Evolutionary conservation across 306 rosid genomes (phyloP), one percentile per base, ranked within the genome.

Genomic region (Purshia tridentata): DNA sequence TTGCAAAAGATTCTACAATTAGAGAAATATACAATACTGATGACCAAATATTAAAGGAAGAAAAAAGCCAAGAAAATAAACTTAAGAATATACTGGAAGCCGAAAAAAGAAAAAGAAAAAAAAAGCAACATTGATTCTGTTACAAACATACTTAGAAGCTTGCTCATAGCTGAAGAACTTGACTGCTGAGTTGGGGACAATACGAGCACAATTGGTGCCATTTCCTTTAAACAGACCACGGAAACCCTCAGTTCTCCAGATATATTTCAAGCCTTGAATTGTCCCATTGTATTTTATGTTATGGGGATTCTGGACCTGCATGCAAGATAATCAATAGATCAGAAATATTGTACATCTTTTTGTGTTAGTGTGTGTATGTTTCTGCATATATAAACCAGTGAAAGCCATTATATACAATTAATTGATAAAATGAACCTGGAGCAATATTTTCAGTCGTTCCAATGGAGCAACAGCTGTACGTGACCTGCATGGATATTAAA

Each of bases 401-500:
- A 12, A 69, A 65, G n/a, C 77, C 40, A 56, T 20, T 40, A 67
- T 20, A 35, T 37, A 49, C 22, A 76, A 69, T 65, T 57, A 67
- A 64, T 59, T 41, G 45, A 51, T 69, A 48, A 63, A 76, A 82
- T 72, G 20, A 78, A 95, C 99, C 99, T 95, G 99, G 16, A 95
- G 86, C 84, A 95, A 88, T 78, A 95, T 95, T 83, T 95, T 95
- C 89, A 95, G 68, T 53, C 99, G 89, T 76, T 95, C 99, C 76
- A 95, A 81, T 11, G 99, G 99, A 75, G 99, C 99, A 81, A 95
- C 99, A 20, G 98, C 99, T 1, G 99, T 95, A 49, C 99, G 95
- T 66, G 99, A 95, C 81, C 99, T 95, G 92, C 80, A 80, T 22
- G 10, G 42, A 62, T 35, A 78, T 65, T 19, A 64, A 53, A 57